These are phyloP conservation scores for Hymenoscyphus repandus DNA, from an alignment of 2,329 filamentous ascomycete genomes.

Conservation along the genomic window DNA sequence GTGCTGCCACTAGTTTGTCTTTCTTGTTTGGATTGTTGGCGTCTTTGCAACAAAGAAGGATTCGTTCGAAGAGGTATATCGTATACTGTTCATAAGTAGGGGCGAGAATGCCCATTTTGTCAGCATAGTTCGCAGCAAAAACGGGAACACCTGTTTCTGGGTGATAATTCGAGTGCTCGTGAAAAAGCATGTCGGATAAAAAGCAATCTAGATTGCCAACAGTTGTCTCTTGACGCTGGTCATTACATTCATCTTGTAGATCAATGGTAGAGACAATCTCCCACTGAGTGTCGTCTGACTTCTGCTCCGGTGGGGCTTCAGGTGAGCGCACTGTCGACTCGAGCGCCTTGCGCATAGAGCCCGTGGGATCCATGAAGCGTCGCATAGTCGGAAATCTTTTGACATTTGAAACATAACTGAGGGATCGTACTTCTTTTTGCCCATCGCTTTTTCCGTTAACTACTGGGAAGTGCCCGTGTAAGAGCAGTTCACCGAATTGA, in stretches of 20 bases:
- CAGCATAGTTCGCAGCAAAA: constrained; percentile 20
- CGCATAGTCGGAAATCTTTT: constrained; percentile 13
- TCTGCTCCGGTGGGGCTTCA: not conserved
- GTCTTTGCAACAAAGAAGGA: constrained; percentile 95
- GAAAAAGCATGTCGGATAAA: constrained; percentile 10
- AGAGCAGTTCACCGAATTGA: constrained; percentile 81
- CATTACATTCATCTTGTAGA: constrained; percentile 2
- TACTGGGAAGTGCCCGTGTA: constrained; percentile 88
- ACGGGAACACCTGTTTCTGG: constrained; percentile 9
- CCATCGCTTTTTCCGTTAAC: constrained; percentile 84
- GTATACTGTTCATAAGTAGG: constrained; percentile 62
- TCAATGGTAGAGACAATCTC: constrained; percentile 4
- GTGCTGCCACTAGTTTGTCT: constrained; percentile 60
- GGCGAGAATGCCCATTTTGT: constrained; percentile 20
- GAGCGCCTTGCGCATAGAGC: constrained; percentile 20
- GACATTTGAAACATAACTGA: constrained; percentile 8
- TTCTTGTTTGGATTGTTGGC: constrained; percentile 76
- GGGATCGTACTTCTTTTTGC: constrained; percentile 62
- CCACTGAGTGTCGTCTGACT: constrained; percentile 4
- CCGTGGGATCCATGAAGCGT: constrained; percentile 4
- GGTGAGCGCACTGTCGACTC: constrained; percentile 2
- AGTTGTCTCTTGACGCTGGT: constrained; percentile 7
- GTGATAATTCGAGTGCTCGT: constrained; percentile 10
- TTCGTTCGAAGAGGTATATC: constrained; percentile 94
- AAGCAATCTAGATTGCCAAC: constrained; percentile 6